Base-by-base conservation (phyloP, 192 early-diverging fungal genomes). In the Coemansia sp. region DNA sequence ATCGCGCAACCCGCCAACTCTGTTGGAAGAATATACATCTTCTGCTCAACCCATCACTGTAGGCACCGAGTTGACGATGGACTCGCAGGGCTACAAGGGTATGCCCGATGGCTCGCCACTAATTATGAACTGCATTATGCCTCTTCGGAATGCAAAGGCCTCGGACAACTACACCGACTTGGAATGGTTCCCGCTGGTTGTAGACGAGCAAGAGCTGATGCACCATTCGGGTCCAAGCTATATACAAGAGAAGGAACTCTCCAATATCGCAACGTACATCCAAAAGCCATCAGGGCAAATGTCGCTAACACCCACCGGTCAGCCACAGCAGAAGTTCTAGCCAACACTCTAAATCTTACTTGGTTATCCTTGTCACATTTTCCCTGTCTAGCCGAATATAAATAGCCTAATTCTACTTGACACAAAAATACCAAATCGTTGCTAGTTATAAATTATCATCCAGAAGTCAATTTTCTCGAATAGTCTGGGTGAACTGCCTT, bases 181-280 rank as follows among this genome's bases (percentile, higher is more conserved):
- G n/a, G 76, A 79, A 50, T 79, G 76, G 76, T 79, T 79, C 67
- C 76, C 76, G 21, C 61, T 79, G 20, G 63, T 79, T n/a, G 61
- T 36, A 21, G 53, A 57, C 60, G 67, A 79, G 14, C 64, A 57
- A 17, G 64, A 67, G 57, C 66, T 79, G 53, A 64, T 70, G 52
- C 59, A 65, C 9, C 71, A 79, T 22, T 25, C 71, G 5, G 76
- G 76, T 0, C 76, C 76, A 6, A 74, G 66, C 52, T 79, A 79
- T 42, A 62, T 67, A 4, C 67, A 79, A n/a, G 77, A 79, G 23
- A 72, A 66, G 32, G 77, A 63, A 65, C 61, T 79, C 20, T 71
- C 68, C n/a, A 46, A 79, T 50, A 59, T 79, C 11, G 77, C 77
- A 52, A 67, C 53, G 14, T 71, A 66, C 51, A 65, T 74, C 10